phyloP scores from a whole-genome alignment of 1,139 yeast species.

The Kluyveromyces marxianus region DNA sequence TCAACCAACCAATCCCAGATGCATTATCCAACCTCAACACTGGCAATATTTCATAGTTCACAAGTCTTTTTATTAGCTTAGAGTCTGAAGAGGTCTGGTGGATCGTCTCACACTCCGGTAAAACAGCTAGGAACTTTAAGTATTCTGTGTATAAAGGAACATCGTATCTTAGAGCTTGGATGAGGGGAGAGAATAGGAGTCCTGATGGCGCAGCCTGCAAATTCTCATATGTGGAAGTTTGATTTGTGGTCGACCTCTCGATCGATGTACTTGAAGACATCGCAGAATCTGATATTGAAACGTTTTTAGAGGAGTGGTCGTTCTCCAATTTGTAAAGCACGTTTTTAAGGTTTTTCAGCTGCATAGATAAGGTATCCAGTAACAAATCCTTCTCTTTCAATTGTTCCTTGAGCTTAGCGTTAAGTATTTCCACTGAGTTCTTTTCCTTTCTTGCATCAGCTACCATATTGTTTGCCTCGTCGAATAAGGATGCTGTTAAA shows the following conservation, averaged over 20 bases:
- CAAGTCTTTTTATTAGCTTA: slow-evolving; percentile 55
- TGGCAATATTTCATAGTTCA: slow-evolving; percentile 78
- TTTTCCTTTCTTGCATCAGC: slow-evolving; percentile 59
- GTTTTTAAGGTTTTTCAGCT: slow-evolving; percentile 59
- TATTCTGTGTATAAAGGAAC: slow-evolving; percentile 34
- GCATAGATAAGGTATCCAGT: slow-evolving; percentile 59
- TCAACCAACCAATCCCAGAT: slow-evolving; percentile 54
- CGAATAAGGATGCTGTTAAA: slow-evolving; percentile 63
- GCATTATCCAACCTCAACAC: slow-evolving; percentile 52
- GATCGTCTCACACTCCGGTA: slow-evolving; percentile 28
- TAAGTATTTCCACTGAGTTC: slow-evolving; percentile 43
- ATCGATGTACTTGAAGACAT: slow-evolving; percentile 17
- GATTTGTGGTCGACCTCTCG: slow-evolving; percentile 14
- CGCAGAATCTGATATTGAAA: slow-evolving; percentile 13
- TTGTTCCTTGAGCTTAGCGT: slow-evolving; percentile 50
- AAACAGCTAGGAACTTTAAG: slow-evolving; percentile 30
- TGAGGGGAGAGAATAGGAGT: slow-evolving; percentile 44
- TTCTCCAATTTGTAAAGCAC: slow-evolving; percentile 42
- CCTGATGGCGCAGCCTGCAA: slow-evolving; percentile 4
- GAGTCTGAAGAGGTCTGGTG: slow-evolving; percentile 38
- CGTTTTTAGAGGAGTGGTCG: slow-evolving; percentile 22
- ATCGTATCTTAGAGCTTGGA: slow-evolving; percentile 55
- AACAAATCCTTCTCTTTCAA: slow-evolving; percentile 65
- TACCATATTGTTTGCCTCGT: slow-evolving; percentile 77
- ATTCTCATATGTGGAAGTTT: slow-evolving; percentile 9